phyloP scores from a whole-genome alignment of 768 basidiomycete genomes.

The Naganishia kalamii region DNA sequence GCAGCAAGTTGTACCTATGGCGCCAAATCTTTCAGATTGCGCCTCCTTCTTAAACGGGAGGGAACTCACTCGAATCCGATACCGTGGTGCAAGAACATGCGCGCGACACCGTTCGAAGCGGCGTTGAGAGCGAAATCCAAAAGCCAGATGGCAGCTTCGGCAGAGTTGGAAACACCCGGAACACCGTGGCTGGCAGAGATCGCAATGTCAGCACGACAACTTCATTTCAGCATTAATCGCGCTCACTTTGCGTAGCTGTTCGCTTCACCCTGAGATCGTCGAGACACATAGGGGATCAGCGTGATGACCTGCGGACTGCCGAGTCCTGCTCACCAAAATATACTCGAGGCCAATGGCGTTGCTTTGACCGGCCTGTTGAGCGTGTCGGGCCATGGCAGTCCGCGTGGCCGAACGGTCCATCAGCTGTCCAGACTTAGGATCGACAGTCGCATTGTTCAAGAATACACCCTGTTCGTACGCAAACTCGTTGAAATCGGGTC shows the following conservation, averaged over 20 bases:
- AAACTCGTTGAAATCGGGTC: neutral
- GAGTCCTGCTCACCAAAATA: conserved; percentile 7
- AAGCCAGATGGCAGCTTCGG: conserved; percentile 31
- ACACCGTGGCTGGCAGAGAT: conserved; percentile 13
- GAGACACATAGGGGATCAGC: too few relatives aligned
- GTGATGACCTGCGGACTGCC: too few relatives aligned
- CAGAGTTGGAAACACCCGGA: conserved; percentile 23
- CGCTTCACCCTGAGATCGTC: conserved; percentile 26
- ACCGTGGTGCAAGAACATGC: conserved; percentile 29
- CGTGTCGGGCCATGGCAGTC: neutral
- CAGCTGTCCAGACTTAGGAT: conserved; percentile 15
- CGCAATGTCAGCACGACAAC: neutral
- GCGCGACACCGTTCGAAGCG: conserved; percentile 25
- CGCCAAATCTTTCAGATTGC: too few relatives aligned
- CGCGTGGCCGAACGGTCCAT: conserved; percentile 22
- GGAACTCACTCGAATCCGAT: conserved; percentile 19
- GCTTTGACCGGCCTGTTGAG: neutral
- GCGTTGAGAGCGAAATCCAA: conserved; percentile 26
- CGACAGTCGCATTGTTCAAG: conserved; percentile 7
- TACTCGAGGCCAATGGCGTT: conserved; percentile 5
- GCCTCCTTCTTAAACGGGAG: neutral
- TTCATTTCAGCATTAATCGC: conserved; percentile 17
- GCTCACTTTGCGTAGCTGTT: conserved; percentile 30
- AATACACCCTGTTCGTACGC: neutral
- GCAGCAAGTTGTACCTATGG: conserved; percentile 27